Base-by-base conservation (phyloP, 768 basidiomycete species). In the Austroboletus festivus region DNA sequence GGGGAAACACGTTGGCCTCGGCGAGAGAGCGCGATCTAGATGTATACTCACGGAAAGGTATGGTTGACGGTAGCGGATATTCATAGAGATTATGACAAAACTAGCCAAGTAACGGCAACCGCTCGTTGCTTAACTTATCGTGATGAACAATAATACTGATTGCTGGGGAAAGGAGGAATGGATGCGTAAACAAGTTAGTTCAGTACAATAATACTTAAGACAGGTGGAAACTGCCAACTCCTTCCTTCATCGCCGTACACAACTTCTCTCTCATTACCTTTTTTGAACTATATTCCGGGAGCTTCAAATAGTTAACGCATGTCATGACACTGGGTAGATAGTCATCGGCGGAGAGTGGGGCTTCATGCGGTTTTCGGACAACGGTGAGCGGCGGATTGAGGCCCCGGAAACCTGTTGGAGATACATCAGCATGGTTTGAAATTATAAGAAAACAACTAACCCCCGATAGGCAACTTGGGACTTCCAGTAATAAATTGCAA, bases 261-360 rank as follows among this genome's bases (percentile, higher is more conserved):
- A 99, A 68, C 65, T 93, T 95, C 66, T 89, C 83, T 59, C 73
- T 77, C 83, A 98, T 86, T 33, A 90, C 82, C 30, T 74, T 78
- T 68, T 89, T 93, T 22, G 86, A 84, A 47, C 89, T 91, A 67
- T 98, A 98, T 61, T 97, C 93, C 0, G 95, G 95, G 55, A 97
- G 74, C 68, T 99, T 99, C 62, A 99, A 73, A 64, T 93, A 95
- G 69, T 93, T 93, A 51, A 93, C 94, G 68, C 96, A 99, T 4
- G 96, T 98, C 96, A 98, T 98, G 24, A 97, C 94, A 60, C 91
- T 94, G 0, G 94, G 94, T 23, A 98, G 75, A 64, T 96, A 94
- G 62, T 96, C 91, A 64, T 98, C 93, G 7, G 95, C 89, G 6
- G 81, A 82, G 48, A 96, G 75, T 11, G 93, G 89, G 7, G 88